Conservation (phyloP, 1,284 basidiomycete genomes). For the Sanghuangporus sanghuang region DNA sequence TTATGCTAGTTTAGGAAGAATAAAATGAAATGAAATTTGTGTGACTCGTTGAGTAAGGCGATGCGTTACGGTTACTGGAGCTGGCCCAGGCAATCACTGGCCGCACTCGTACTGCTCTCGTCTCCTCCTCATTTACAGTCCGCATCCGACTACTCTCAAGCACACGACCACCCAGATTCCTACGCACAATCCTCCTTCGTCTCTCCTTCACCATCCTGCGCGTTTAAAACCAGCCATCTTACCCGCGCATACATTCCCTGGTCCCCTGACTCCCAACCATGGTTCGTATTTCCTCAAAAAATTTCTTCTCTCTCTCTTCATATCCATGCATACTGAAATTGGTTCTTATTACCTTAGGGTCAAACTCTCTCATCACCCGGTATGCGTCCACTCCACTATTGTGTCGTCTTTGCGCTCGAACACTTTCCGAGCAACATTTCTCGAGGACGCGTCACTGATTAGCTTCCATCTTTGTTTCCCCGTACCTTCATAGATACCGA, state of each 20-base stretch:
- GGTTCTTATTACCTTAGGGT: conserved; percentile 39
- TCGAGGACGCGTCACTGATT: not conserved
- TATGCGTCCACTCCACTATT: conserved; percentile 23
- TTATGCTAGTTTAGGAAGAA: not conserved
- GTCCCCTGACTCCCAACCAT: conserved; percentile 7
- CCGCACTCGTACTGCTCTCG: no score
- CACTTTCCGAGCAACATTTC: not conserved
- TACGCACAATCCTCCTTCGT: not conserved
- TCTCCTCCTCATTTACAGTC: no score
- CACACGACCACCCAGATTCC: conserved; percentile 4
- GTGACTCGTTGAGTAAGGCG: not conserved
- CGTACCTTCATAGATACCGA: conserved; percentile 55
- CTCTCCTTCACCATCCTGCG: not conserved
- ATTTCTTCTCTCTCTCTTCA: not conserved
- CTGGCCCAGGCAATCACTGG: no score
- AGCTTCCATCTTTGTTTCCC: not conserved
- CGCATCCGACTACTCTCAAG: not conserved
- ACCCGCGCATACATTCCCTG: not conserved
- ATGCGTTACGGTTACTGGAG: not conserved
- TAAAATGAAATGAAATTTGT: not conserved
- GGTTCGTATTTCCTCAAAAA: conserved; percentile 4
- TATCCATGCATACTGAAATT: not conserved
- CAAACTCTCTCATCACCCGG: conserved; percentile 71
- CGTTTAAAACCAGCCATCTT: not conserved
- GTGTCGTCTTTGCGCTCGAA: not conserved